These are phyloP conservation scores for Rhododendron ferrugineum DNA, from an alignment of 148 eudicot genomes.

Conservation along the genomic window DNA sequence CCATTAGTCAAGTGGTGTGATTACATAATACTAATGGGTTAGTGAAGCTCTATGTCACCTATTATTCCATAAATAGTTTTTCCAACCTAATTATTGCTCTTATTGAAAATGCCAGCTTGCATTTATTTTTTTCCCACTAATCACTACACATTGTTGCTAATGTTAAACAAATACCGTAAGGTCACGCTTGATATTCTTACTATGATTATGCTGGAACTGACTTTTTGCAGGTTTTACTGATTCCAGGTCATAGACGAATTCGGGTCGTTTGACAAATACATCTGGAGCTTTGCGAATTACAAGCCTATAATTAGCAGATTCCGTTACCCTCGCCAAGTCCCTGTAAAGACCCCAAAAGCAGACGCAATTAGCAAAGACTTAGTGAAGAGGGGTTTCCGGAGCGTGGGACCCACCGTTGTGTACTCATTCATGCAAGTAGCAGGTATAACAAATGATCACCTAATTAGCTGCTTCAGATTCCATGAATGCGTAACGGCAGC, in stretches of 20 bases:
- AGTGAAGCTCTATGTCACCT: neutral
- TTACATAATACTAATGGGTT: neutral
- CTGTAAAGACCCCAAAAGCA: slow-evolving; percentile 53
- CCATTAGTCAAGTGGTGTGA: neutral
- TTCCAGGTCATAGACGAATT: slow-evolving; percentile 46
- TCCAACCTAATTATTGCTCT: slow-evolving; percentile 8
- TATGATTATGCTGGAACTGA: slow-evolving; percentile 15
- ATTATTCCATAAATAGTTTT: neutral
- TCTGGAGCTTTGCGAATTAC: slow-evolving; percentile 54
- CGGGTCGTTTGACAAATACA: slow-evolving; percentile 50
- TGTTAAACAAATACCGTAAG: neutral
- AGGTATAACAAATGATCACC: slow-evolving; percentile 59
- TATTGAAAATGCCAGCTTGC: slow-evolving; percentile 9
- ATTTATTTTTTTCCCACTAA: neutral
- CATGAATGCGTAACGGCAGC: slow-evolving; percentile 24
- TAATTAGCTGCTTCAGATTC: slow-evolving; percentile 45
- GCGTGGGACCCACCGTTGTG: slow-evolving; percentile 49
- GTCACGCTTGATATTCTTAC: neutral
- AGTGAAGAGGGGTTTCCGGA: slow-evolving; percentile 48
- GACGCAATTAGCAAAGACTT: slow-evolving; percentile 55
- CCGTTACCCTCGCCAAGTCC: slow-evolving; percentile 38
- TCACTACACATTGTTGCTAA: neutral
- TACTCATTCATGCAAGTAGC: slow-evolving; percentile 63
- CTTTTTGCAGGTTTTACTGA: slow-evolving; percentile 18
- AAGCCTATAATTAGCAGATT: slow-evolving; percentile 35